Conservation (phyloP, 345 rosid genomes). For the Aquilaria yunnanensis region DNA sequence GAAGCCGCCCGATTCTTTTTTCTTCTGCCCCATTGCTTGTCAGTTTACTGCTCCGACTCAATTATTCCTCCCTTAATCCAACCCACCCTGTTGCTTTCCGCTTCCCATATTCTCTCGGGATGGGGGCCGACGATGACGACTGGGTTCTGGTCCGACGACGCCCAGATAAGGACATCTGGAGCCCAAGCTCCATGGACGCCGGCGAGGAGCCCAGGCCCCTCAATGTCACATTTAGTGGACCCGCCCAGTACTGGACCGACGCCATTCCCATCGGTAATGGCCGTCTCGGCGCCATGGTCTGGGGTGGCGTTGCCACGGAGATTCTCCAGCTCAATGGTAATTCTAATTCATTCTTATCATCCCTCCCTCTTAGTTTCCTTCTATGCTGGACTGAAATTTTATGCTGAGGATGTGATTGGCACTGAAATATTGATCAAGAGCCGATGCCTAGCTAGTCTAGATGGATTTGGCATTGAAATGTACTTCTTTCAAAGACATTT, state of each 20-base stretch:
- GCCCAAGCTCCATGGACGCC: slow-evolving; percentile 22
- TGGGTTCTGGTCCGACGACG: slow-evolving; percentile 47
- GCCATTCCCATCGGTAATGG: slow-evolving; percentile 89
- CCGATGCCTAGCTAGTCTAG: neutral
- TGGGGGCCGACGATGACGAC: slow-evolving; percentile 31
- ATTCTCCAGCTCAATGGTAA: slow-evolving; percentile 76
- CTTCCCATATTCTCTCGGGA: slow-evolving; percentile 5
- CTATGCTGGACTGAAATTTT: neutral
- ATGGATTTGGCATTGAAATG: neutral
- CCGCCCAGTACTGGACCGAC: slow-evolving; percentile 81
- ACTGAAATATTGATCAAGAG: too few species aligned
- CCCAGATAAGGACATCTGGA: slow-evolving; percentile 40
- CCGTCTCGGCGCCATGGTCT: slow-evolving; percentile 86
- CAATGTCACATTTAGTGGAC: slow-evolving; percentile 56
- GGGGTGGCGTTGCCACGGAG: slow-evolving; percentile 80
- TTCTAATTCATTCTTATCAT: neutral
- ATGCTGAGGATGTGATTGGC: neutral
- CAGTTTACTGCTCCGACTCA: too few species aligned
- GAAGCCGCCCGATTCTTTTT: too few species aligned
- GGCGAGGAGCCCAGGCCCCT: slow-evolving; percentile 34
- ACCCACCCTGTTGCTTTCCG: too few species aligned
- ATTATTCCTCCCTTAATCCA: too few species aligned
- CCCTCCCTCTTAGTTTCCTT: neutral
- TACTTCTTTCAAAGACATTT: neutral
- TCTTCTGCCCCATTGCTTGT: too few species aligned